A percentile compares a stretch with the other conserved stretches of the same genome.
These are phyloP conservation scores for Monilinia laxa DNA, from an alignment of 2,329 filamentous ascomycete genomes.

Conservation along the genomic window DNA sequence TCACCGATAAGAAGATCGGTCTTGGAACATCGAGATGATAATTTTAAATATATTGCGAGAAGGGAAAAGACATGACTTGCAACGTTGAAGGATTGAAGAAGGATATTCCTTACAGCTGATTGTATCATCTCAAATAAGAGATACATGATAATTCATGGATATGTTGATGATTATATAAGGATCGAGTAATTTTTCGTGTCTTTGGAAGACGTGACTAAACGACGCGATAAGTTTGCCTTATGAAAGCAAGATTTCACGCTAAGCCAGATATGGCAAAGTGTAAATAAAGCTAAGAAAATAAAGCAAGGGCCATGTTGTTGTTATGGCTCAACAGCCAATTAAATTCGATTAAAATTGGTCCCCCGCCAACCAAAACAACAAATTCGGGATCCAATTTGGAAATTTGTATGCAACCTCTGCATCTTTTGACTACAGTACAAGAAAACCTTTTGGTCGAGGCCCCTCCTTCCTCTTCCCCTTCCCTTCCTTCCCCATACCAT, in stretches of 20 bases:
- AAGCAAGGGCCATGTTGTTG: constrained; percentile 17
- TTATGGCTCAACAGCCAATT: not conserved
- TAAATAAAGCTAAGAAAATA: constrained; percentile 17
- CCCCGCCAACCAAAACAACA: constrained; percentile 18
- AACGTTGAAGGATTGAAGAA: not conserved
- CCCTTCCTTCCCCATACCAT: too few relatives aligned
- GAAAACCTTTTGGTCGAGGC: constrained; percentile 8
- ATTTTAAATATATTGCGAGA: not conserved
- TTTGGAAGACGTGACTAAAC: constrained; percentile 15
- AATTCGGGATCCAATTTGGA: not conserved
- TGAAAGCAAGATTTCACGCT: not conserved
- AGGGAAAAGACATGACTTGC: too few relatives aligned
- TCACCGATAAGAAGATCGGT: not conserved
- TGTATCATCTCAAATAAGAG: rapidly evolving
- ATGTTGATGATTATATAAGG: not conserved
- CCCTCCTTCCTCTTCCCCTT: not conserved
- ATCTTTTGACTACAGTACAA: constrained; percentile 8
- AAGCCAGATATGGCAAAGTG: not conserved
- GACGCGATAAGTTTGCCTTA: not conserved
- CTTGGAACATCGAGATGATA: not conserved
- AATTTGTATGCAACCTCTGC: not conserved
- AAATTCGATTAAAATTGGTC: not conserved
- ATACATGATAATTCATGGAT: not conserved
- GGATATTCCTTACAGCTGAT: not conserved
- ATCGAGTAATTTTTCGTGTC: not conserved